Conservation (phyloP, 352 stramenopile genomes). For the Albugo candida region DNA sequence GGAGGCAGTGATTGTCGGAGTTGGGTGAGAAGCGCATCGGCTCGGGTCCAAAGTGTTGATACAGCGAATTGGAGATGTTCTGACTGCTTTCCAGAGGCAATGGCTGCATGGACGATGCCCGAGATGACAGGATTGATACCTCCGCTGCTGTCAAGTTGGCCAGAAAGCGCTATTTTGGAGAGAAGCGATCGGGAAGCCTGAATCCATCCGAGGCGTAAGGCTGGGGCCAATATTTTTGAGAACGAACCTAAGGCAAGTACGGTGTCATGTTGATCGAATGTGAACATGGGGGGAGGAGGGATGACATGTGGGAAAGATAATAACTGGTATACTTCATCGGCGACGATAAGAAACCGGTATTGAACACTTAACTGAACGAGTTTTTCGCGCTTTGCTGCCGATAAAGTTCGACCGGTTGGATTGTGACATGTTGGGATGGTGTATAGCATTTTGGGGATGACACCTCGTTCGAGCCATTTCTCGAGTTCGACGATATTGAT, state of each 20-base stretch:
- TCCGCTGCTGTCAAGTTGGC: slow-evolving; percentile 73
- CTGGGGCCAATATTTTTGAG: slow-evolving; percentile 88
- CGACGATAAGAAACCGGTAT: slow-evolving; percentile 75
- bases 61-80: slow-evolving; percentile 57
- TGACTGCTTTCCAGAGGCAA: slow-evolving; percentile 29
- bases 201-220: slow-evolving; percentile 77
- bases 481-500: slow-evolving; percentile 71
- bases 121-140: slow-evolving; percentile 83
- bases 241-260: slow-evolving; percentile 83
- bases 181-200: slow-evolving; percentile 50
- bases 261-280: slow-evolving; percentile 27
- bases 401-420: slow-evolving; percentile 72
- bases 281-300: slow-evolving; percentile 37
- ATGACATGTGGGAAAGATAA: slow-evolving; percentile 43
- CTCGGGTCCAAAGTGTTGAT: slow-evolving; percentile 50
- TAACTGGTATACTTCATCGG: slow-evolving; percentile 90
- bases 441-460: slow-evolving; percentile 81
- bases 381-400: slow-evolving; percentile 31
- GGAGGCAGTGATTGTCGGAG: slow-evolving; percentile 35
- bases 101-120: slow-evolving; percentile 58
- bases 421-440: slow-evolving; percentile 89
- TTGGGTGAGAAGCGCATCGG: slow-evolving; percentile 55
- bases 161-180: slow-evolving; percentile 31
- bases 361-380: slow-evolving; percentile 61
- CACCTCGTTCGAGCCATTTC: slow-evolving; percentile 23